Conservation (phyloP, 768 basidiomycete genomes). For the Amanita rubescens region DNA sequence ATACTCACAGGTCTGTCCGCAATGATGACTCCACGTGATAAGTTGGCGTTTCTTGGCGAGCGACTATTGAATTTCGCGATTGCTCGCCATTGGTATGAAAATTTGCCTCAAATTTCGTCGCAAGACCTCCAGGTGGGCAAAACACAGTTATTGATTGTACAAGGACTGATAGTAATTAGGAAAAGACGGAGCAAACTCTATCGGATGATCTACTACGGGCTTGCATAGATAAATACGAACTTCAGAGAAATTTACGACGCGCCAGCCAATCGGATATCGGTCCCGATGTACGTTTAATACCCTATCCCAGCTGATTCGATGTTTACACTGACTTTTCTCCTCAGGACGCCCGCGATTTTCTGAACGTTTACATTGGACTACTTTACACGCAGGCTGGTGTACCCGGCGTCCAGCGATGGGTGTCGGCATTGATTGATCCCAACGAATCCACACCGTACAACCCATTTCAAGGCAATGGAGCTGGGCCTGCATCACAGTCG, state of each 20-base stretch:
- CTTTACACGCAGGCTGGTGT: not conserved
- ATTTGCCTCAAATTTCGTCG: not conserved
- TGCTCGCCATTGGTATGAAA: slow-evolving; percentile 26
- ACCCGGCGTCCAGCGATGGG: not conserved
- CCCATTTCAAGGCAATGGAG: not conserved
- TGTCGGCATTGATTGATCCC: slow-evolving; percentile 7
- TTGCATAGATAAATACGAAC: slow-evolving; percentile 2
- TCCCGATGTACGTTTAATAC: not conserved
- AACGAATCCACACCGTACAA: not conserved
- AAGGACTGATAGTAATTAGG: not conserved
- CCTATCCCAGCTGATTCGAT: not conserved
- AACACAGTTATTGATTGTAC: too few species aligned
- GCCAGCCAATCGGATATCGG: not conserved
- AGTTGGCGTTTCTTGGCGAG: not conserved
- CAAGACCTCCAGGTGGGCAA: not conserved
- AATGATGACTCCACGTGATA: not conserved
- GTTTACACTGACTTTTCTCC: not conserved
- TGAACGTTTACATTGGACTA: not conserved
- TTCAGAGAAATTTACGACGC: not conserved
- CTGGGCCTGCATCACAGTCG: too few species aligned
- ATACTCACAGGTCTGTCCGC: not conserved
- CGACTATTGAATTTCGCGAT: slow-evolving; percentile 3
- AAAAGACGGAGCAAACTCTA: not conserved
- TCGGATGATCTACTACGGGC: not conserved
- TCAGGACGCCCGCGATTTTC: slow-evolving; percentile 5